Percentiles rank a stretch among this genome's conserved stretches.
These are phyloP conservation scores for Nakaseomyces uthaithaninus DNA, from an alignment of 1,139 yeast species.

Conservation along the genomic window DNA sequence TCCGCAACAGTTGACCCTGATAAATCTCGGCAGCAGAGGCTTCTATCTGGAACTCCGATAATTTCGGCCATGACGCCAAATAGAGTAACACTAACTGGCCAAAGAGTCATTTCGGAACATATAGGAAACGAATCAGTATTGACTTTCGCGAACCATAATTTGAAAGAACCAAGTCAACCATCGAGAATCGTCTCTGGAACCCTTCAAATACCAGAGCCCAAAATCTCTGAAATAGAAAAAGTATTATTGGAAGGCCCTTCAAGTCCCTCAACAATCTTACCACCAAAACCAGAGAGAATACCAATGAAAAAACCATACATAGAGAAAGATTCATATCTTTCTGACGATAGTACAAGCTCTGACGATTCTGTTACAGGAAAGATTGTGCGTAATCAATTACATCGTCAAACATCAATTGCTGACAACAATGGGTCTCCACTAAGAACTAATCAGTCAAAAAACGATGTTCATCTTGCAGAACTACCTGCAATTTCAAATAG, in stretches of 20 bases:
- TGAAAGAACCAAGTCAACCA: constrained; percentile 11
- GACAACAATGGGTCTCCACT: constrained; percentile 31
- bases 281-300: constrained; percentile 28
- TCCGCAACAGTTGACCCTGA: constrained; percentile 34
- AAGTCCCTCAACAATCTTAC: constrained; percentile 30
- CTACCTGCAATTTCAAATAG: constrained; percentile 15
- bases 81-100: constrained; percentile 29
- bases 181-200: constrained; percentile 59
- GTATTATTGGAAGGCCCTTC: constrained; percentile 31
- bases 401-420: constrained; percentile 28
- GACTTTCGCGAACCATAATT: background rate
- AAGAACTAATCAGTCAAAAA: constrained; percentile 16
- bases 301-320: constrained; percentile 32
- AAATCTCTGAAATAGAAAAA: constrained; percentile 34
- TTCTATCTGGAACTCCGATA: constrained; percentile 27
- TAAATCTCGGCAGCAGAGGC: constrained; percentile 30
- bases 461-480: constrained; percentile 26
- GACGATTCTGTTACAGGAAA: constrained; percentile 9
- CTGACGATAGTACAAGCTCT: constrained; percentile 9
- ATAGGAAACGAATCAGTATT: constrained; percentile 7
- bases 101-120: constrained; percentile 28
- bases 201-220: constrained; percentile 42
- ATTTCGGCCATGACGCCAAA: constrained; percentile 29
- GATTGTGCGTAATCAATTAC: constrained; percentile 12
- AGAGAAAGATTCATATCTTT: constrained; percentile 15